These are phyloP conservation scores for Phytophthora brassicae DNA, from an alignment of 352 stramenopile species.

Conservation along the genomic window DNA sequence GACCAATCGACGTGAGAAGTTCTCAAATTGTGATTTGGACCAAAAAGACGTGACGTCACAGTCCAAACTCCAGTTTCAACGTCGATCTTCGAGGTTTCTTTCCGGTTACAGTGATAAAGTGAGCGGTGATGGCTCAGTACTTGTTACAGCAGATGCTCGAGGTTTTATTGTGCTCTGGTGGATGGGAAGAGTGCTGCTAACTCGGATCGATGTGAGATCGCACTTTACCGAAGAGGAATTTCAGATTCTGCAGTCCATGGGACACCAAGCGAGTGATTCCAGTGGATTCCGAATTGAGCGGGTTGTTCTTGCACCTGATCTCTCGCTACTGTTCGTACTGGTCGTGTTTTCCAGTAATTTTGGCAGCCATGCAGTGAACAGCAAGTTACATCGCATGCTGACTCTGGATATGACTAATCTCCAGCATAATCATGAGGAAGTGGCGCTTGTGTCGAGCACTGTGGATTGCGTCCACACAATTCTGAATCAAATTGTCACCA, in stretches of 20 bases:
- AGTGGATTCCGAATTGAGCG: conserved; percentile 34
- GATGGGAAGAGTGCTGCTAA: conserved; percentile 52
- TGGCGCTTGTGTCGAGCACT: conserved; percentile 33
- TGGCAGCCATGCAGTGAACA: neutral
- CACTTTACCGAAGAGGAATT: conserved; percentile 30
- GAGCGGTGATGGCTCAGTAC: conserved; percentile 29
- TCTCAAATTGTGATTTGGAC: too few species aligned
- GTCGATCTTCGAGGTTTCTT: conserved; percentile 41
- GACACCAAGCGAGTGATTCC: neutral
- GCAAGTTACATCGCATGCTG: conserved; percentile 35
- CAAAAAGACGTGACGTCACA: conserved; percentile 14
- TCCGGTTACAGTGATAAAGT: neutral
- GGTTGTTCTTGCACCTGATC: conserved; percentile 36
- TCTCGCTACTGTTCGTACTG: conserved; percentile 45
- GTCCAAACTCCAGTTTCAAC: conserved; percentile 31
- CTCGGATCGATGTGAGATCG: conserved; percentile 41
- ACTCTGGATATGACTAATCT: conserved; percentile 40
- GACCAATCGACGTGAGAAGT: conserved; percentile 14
- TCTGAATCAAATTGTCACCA: conserved; percentile 33
- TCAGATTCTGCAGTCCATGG: conserved; percentile 16
- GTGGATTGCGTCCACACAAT: conserved; percentile 29
- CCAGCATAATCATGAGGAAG: conserved; percentile 33
- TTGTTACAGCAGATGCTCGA: conserved; percentile 49
- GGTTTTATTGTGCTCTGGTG: conserved; percentile 61
- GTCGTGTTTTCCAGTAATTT: conserved; percentile 17